phyloP scores from a whole-genome alignment of 2,329 filamentous ascomycete genomes.

The Trichoderma guizhouense region DNA sequence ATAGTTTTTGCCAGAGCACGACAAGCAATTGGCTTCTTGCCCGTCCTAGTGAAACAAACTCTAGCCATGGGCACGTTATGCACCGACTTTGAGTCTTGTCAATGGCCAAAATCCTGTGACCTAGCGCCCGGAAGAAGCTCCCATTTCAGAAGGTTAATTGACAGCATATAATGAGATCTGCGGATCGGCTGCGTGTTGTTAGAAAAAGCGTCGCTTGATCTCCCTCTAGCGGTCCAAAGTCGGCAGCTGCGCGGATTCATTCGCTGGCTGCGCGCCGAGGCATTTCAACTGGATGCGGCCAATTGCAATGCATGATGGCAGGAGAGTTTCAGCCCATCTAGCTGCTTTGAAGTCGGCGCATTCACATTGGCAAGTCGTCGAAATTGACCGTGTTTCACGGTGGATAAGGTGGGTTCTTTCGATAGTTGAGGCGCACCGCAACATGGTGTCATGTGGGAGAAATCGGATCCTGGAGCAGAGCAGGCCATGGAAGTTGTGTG shows the following conservation, averaged over 20 bases:
- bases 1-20: not conserved
- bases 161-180: conserved; percentile 7
- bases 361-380: not conserved
- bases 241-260: not conserved
- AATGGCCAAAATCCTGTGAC: not conserved
- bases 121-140: conserved; percentile 18
- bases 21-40: not conserved
- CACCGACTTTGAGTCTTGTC: not conserved
- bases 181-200: conserved; percentile 4
- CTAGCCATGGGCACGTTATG: not conserved
- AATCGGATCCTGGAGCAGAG: not conserved
- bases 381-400: not conserved
- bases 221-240: not conserved
- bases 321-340: not conserved
- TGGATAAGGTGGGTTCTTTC: not conserved
- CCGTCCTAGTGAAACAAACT: not conserved
- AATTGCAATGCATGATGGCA: not conserved
- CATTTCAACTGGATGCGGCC: not conserved
- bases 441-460: not conserved
- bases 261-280: not conserved
- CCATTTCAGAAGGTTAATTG: conserved; percentile 17
- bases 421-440: not conserved
- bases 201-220: not conserved
- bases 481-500: not conserved
- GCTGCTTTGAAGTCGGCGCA: not conserved